These are phyloP conservation scores for Ceratocystis variospora DNA, from an alignment of 2,329 filamentous ascomycete genomes.

Conservation along the genomic window DNA sequence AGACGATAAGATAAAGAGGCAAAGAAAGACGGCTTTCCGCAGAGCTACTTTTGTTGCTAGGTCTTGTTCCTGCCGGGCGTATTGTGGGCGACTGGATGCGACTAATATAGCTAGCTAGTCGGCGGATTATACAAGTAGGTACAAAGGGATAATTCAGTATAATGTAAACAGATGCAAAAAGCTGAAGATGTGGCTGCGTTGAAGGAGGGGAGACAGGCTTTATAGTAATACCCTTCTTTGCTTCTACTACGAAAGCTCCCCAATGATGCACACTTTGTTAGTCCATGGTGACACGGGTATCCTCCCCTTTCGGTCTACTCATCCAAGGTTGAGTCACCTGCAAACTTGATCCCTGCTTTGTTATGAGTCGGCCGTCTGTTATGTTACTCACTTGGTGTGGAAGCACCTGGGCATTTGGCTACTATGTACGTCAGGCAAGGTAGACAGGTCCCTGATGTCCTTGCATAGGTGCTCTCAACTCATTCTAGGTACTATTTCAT, in stretches of 20 bases:
- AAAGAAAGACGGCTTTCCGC: background rate
- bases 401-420: background rate
- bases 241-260: background rate
- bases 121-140: too few species aligned
- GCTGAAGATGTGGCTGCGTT: too few species aligned
- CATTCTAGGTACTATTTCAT: background rate
- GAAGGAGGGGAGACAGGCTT: too few species aligned
- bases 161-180: too few species aligned
- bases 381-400: background rate
- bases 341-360: slow-evolving; percentile 14
- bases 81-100: background rate
- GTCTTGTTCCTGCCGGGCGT: slow-evolving; percentile 3
- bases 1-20: slow-evolving; percentile 16
- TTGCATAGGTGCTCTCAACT: background rate
- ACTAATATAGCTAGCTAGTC: background rate
- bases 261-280: background rate
- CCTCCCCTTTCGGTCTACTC: background rate
- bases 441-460: background rate
- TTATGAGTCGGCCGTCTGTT: background rate
- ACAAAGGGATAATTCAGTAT: background rate
- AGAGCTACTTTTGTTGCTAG: background rate
- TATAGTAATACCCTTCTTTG: too few species aligned
- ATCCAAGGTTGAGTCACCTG: slow-evolving; percentile 16
- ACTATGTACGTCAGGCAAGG: background rate
- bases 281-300: slow-evolving; percentile 2